A percentile compares a stretch with the other conserved stretches of the same genome.
Conservation (phyloP, 768 basidiomycete species). For the Suillus ampliporus region DNA sequence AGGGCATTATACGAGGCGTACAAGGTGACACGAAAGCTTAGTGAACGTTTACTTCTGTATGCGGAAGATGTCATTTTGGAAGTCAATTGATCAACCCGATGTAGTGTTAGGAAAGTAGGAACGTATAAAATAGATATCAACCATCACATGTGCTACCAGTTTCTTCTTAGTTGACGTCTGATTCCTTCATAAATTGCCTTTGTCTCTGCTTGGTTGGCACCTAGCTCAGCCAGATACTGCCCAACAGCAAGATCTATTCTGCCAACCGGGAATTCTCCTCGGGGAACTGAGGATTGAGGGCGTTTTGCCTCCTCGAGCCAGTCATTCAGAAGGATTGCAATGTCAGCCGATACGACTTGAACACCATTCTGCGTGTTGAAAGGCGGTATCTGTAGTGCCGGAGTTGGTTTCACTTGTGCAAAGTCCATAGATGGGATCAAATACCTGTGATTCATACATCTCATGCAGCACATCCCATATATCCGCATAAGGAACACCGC, state of each 20-base stretch:
- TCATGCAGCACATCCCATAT: conserved; percentile 87
- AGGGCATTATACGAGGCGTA: conserved; percentile 80
- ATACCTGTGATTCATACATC: conserved; percentile 88
- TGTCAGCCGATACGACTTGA: conserved; percentile 80
- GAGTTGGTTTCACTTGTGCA: conserved; percentile 9
- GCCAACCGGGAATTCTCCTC: conserved; percentile 77
- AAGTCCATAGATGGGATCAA: conserved; percentile 22
- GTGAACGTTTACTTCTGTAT: conserved; percentile 65
- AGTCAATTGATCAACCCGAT: conserved; percentile 50
- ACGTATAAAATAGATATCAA: conserved; percentile 8
- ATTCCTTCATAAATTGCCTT: conserved; percentile 69
- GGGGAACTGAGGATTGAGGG: conserved; percentile 66
- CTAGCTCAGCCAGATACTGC: conserved; percentile 75
- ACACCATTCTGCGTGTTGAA: conserved; percentile 84
- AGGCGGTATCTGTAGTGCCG: conserved; percentile 65
- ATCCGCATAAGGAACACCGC: conserved; percentile 78
- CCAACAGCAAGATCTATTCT: conserved; percentile 76
- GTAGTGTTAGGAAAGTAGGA: background rate
- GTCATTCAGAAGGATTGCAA: conserved; percentile 78
- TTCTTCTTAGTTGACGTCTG: conserved; percentile 70
- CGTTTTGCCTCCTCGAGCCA: conserved; percentile 82
- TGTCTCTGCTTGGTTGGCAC: conserved; percentile 65
- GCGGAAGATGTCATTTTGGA: conserved; percentile 86
- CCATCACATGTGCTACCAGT: conserved; percentile 55
- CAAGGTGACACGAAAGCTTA: conserved; percentile 59